These are phyloP conservation scores for Russula emetica DNA, from an alignment of 768 basidiomycete species.

Conservation along the genomic window DNA sequence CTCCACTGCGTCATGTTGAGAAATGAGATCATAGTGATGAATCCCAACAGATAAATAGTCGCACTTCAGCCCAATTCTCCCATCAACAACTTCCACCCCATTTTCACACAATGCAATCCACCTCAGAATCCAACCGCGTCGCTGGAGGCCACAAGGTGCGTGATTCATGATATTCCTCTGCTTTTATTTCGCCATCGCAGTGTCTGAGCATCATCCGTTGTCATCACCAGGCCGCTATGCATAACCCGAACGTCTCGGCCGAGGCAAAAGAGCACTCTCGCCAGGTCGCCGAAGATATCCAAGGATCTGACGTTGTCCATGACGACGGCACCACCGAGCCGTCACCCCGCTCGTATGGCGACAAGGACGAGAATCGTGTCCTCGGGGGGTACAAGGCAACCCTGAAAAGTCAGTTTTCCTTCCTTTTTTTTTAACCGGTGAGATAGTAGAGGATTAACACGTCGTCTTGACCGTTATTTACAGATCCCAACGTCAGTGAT, in stretches of 20 bases:
- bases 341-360: not conserved
- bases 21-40: too few species aligned
- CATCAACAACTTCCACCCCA: too few species aligned
- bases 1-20: too few species aligned
- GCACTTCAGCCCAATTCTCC: too few species aligned
- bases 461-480: not conserved
- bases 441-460: not conserved
- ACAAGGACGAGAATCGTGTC: constrained; percentile 30
- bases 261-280: constrained; percentile 35
- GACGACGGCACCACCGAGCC: not conserved
- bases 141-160: too few species aligned
- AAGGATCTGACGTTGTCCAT: constrained; percentile 21
- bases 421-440: not conserved
- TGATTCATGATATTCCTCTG: too few species aligned
- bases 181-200: too few species aligned
- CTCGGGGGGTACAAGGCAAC: constrained; percentile 34
- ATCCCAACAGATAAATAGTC: too few species aligned
- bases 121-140: too few species aligned
- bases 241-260: constrained; percentile 34
- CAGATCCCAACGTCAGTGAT: constrained; percentile 33
- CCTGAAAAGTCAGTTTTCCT: constrained; percentile 29
- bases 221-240: constrained; percentile 30
- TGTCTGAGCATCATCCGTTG: not conserved
- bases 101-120: too few species aligned
- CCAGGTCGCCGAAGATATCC: constrained; percentile 29